Conservation (phyloP, 495 filamentous ascomycete species). For the Penicillium cosmopolitanum region DNA sequence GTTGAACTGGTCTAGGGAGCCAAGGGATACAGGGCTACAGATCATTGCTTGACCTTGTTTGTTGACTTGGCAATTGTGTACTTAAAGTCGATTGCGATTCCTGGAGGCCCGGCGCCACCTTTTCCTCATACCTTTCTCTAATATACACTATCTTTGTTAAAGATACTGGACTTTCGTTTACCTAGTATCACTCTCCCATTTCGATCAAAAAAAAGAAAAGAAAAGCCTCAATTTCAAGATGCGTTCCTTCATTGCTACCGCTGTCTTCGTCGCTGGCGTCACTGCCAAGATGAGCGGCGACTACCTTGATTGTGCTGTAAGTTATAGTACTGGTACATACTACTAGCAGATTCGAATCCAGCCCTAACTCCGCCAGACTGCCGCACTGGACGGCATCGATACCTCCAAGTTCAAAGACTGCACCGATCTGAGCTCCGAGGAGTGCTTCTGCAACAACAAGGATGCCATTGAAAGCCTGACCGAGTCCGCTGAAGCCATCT, state of each 20-base stretch:
- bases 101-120: neutral
- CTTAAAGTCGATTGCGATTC: conserved; percentile 16
- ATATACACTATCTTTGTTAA: neutral
- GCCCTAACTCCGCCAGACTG: conserved; percentile 17
- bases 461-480: conserved; percentile 13
- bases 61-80: conserved; percentile 11
- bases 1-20: conserved; percentile 7
- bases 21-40: conserved; percentile 25
- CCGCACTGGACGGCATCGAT: conserved; percentile 11
- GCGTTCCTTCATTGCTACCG: conserved; percentile 25
- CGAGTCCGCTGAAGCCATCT: conserved; percentile 9
- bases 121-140: neutral
- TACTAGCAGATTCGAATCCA: neutral
- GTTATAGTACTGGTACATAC: neutral
- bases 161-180: neutral
- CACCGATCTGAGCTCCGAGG: conserved; percentile 12
- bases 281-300: conserved; percentile 11
- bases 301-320: conserved; percentile 24
- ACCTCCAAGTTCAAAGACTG: conserved; percentile 14
- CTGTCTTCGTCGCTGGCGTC: conserved; percentile 25
- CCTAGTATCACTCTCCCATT: neutral
- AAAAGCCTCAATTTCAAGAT: conserved; percentile 14
- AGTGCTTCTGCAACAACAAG: conserved; percentile 29
- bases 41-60: conserved; percentile 17
- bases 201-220: conserved; percentile 1